Percentiles rank a stretch among this genome's conserved stretches.
Conservation (phyloP, 75 land plant species). For the Pinus tabuliformis region DNA sequence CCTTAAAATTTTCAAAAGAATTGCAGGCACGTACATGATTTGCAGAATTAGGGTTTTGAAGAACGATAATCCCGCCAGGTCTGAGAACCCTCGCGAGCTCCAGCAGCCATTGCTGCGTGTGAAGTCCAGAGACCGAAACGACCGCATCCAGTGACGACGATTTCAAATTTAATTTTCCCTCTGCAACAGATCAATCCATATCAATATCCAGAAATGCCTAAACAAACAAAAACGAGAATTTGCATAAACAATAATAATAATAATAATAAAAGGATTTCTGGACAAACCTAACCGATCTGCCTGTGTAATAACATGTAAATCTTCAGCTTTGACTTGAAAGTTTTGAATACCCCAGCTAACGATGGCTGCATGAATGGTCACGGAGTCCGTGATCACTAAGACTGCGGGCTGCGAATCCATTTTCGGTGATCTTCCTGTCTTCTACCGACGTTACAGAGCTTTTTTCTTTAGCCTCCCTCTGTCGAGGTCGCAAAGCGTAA, state of each 20-base stretch:
- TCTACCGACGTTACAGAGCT: no score
- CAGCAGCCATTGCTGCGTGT: slow-evolving; percentile 24
- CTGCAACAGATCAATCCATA: not conserved
- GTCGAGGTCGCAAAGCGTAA: no score
- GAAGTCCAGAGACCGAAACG: slow-evolving; percentile 39
- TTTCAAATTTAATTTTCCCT: slow-evolving; percentile 43
- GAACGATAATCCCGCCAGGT: slow-evolving; percentile 61
- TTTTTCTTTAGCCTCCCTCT: no score
- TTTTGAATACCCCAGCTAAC: not conserved
- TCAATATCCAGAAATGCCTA: not conserved
- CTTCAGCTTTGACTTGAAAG: not conserved
- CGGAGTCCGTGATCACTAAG: not conserved
- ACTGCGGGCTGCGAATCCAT: no score
- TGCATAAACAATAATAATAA: no score
- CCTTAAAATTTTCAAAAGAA: not conserved
- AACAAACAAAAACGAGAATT: not conserved
- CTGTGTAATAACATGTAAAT: slow-evolving; percentile 8
- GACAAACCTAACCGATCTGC: slow-evolving; percentile 3
- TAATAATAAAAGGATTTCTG: no score
- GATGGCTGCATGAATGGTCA: not conserved
- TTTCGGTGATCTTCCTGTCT: no score
- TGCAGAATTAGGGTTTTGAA: slow-evolving; percentile 16
- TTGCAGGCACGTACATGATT: not conserved
- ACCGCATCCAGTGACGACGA: slow-evolving; percentile 49
- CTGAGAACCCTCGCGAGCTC: slow-evolving; percentile 58